phyloP scores from a whole-genome alignment of 1,139 yeast genomes.

The Pichia sp. region DNA sequence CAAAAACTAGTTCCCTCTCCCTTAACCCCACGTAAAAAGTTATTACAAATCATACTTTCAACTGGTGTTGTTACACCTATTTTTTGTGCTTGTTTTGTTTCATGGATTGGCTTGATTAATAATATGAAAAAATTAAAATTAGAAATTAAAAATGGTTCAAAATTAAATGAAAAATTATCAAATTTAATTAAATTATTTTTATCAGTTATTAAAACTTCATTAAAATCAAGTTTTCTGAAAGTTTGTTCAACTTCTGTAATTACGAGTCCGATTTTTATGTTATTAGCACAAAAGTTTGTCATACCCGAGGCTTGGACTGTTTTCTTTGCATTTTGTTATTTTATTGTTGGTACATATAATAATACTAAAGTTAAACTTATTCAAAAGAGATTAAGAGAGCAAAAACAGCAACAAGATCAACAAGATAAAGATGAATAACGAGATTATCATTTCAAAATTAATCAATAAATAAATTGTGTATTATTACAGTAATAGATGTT shows the following conservation, averaged over 20 bases:
- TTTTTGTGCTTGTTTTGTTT: slow-evolving; percentile 49
- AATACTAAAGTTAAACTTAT: slow-evolving; percentile 39
- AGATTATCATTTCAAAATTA: too few relatives aligned
- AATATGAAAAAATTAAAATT: slow-evolving; percentile 11
- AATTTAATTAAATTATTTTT: background rate
- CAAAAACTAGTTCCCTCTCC: slow-evolving; percentile 41
- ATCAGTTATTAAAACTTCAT: slow-evolving; percentile 28
- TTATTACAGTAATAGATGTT: too few relatives aligned
- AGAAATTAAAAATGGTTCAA: slow-evolving; percentile 23
- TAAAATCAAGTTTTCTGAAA: slow-evolving; percentile 45
- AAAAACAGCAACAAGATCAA: slow-evolving; percentile 1
- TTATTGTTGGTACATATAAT: slow-evolving; percentile 70
- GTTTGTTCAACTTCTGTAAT: slow-evolving; percentile 62
- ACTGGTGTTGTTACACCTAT: slow-evolving; percentile 61
- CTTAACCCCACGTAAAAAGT: slow-evolving; percentile 35
- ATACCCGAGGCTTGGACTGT: slow-evolving; percentile 80
- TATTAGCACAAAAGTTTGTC: slow-evolving; percentile 68
- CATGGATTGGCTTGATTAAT: slow-evolving; percentile 46
- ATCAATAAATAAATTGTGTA: too few relatives aligned
- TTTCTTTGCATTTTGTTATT: slow-evolving; percentile 68
- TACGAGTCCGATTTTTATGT: slow-evolving; percentile 56
- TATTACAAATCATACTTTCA: slow-evolving; percentile 55
- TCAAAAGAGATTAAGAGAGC: slow-evolving; percentile 11
- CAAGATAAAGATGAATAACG: background rate
- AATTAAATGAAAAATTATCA: slow-evolving; percentile 21